Evolutionary conservation across 768 basidiomycete genomes (phyloP).

Genomic region (Hypsizygus marmoreus): DNA sequence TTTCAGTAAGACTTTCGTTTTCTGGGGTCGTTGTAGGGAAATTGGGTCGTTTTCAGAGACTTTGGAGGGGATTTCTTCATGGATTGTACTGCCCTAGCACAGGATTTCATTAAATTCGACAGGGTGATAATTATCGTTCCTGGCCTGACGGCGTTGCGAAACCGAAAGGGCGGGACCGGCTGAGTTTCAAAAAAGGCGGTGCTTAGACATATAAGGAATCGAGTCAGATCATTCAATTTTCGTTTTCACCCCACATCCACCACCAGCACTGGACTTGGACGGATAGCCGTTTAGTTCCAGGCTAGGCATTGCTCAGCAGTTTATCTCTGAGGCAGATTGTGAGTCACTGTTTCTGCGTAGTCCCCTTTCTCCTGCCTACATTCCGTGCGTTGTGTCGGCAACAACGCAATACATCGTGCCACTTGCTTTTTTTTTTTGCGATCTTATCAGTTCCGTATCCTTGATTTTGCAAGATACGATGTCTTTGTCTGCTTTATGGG

Average conservation of each 20-base stretch:
- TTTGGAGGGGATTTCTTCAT: background rate
- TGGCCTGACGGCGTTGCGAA: conserved; percentile 4
- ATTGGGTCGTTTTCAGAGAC: background rate
- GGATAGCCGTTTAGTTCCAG: conserved; percentile 9
- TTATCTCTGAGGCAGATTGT: conserved; percentile 11
- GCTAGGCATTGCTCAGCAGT: conserved; percentile 7
- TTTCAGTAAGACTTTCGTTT: background rate
- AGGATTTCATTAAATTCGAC: conserved; percentile 2
- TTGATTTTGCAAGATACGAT: conserved; percentile 9
- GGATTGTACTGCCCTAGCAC: conserved; percentile 14
- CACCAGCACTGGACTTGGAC: conserved; percentile 11
- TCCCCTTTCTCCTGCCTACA: conserved; percentile 1
- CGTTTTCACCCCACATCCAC: conserved; percentile 9
- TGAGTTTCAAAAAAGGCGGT: conserved; percentile 23
- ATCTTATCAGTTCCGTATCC: background rate
- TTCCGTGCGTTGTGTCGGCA: conserved; percentile 2
- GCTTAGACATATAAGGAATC: conserved; percentile 11
- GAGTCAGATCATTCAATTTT: conserved; percentile 16
- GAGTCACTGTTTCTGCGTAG: conserved; percentile 11
- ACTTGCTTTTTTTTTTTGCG: background rate
- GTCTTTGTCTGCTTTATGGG: conserved; percentile 1
- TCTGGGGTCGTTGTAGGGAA: no score
- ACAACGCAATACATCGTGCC: conserved; percentile 3
- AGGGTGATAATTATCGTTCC: conserved; percentile 5
- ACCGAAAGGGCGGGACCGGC: conserved; percentile 15